phyloP scores from a whole-genome alignment of 2,329 filamentous ascomycete species.

The Erysiphe pulchra region DNA sequence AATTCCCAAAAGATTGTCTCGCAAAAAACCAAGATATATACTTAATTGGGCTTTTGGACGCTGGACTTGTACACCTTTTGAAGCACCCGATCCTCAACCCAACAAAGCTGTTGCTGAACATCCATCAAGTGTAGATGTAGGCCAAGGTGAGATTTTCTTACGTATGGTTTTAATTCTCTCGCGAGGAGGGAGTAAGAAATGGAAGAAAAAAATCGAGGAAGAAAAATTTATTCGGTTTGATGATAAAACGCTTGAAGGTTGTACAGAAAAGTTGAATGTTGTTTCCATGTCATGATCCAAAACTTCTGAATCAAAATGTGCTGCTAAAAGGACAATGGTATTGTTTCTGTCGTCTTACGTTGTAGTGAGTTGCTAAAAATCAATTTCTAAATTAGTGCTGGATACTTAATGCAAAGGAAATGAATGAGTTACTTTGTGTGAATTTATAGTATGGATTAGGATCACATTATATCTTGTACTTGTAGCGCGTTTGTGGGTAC shows the following conservation, averaged over 20 bases:
- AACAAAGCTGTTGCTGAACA: conserved; percentile 27
- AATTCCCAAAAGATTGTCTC: not conserved
- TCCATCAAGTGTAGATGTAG: conserved; percentile 23
- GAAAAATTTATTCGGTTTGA: conserved; percentile 26
- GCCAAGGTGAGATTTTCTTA: conserved; percentile 15
- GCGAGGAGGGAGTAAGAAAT: conserved; percentile 46
- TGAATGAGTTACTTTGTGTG: too few relatives aligned
- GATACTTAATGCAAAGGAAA: too few relatives aligned
- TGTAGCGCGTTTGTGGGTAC: too few relatives aligned
- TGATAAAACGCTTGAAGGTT: conserved; percentile 19
- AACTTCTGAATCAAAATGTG: not conserved
- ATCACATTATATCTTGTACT: too few relatives aligned
- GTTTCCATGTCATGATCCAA: conserved; percentile 11
- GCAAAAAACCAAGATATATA: conserved; percentile 37
- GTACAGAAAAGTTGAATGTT: conserved; percentile 20
- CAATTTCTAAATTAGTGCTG: too few relatives aligned
- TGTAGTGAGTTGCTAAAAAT: too few relatives aligned
- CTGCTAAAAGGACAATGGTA: too few relatives aligned
- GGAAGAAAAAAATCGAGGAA: conserved; percentile 45
- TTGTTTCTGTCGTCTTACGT: too few relatives aligned
- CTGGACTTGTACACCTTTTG: conserved; percentile 61
- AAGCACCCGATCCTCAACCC: conserved; percentile 12
- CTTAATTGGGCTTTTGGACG: conserved; percentile 95
- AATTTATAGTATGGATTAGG: too few relatives aligned
- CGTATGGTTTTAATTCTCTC: conserved; percentile 56